Evolutionary conservation across 495 filamentous ascomycete species (phyloP), one percentile per base, ranked within the genome.

Genomic region (Penicillium taxi): DNA sequence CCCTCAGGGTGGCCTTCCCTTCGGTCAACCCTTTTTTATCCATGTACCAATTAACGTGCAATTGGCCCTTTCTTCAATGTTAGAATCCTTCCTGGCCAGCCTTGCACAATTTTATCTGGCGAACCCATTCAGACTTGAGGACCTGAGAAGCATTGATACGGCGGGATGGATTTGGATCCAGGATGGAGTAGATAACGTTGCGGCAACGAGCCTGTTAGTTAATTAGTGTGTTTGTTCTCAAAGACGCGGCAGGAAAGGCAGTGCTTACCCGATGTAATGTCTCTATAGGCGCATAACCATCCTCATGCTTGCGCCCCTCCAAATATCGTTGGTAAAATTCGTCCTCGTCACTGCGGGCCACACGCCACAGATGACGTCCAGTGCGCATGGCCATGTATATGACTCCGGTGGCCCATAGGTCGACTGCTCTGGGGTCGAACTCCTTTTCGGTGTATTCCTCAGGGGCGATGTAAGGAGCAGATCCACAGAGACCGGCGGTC

Each of bases 341-440:
- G 48, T 98, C 91, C 50, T 96, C 90, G 26, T 91, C 90, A 56
- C 84, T 89, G 60, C 86, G 86, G 5, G 91, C 91, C 9, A 94
- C 74, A n/a, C 87, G 78, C 91, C 91, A 99, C 4, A 96, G 67
- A 64, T 99, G 93, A 21, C 91, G 70, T 26, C 91, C 91, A 11
- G 91, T 99, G 33, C 91, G 75, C 91, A 98, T 99, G 5, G 91
- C 91, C 93, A 99, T 96, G 66, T 99, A 99, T 37, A 99, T 96
- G 21, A 99, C 91, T 49, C 91, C 91, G 33, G 84, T 90, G 12
- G 91, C 93, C 91, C 91, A 99, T 29, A 96, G 80, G 55, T 99
- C 91, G 29, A 99, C 93, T 1, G 91, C 90, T 32, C 91, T 73
- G 9, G 91, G 93, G 56, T 99, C 91, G 40, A 99, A 99, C 58